Conservation (phyloP, 768 basidiomycete species). For the Lactarius sanguifluus region DNA sequence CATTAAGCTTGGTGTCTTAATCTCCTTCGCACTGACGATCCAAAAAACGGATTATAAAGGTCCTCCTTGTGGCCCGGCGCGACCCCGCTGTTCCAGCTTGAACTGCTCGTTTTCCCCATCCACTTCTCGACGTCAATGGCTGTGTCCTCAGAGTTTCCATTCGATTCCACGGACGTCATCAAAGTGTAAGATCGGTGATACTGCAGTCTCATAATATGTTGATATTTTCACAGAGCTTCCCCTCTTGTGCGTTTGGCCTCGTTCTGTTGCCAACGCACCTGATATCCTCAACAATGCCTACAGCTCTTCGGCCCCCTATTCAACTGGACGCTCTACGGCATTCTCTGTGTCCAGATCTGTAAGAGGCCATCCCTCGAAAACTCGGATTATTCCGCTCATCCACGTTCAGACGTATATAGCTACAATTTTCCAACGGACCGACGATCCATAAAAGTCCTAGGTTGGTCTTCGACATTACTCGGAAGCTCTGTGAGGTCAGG, state of each 20-base stretch:
- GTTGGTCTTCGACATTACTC: background rate
- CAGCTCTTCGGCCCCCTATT: conserved; percentile 1
- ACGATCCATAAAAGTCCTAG: background rate
- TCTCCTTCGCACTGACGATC: background rate
- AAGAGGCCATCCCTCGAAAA: background rate
- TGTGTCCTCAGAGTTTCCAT: background rate
- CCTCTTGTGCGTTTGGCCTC: background rate
- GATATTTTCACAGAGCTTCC: background rate
- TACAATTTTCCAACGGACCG: background rate
- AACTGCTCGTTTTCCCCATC: background rate
- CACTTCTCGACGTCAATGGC: background rate
- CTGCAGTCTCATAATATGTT: background rate
- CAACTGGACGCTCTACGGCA: background rate
- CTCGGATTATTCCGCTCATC: background rate
- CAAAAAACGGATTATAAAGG: background rate
- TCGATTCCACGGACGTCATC: background rate
- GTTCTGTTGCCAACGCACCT: background rate
- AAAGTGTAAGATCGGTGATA: background rate
- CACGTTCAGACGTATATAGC: background rate
- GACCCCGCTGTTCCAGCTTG: background rate
- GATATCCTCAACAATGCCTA: background rate
- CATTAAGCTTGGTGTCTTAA: background rate
- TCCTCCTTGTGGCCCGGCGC: background rate
- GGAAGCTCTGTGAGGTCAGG: background rate
- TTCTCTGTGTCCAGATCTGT: conserved; percentile 10